Evolutionary conservation across 495 filamentous ascomycete species (phyloP).

Genomic region (Clavariopsis aquatica): DNA sequence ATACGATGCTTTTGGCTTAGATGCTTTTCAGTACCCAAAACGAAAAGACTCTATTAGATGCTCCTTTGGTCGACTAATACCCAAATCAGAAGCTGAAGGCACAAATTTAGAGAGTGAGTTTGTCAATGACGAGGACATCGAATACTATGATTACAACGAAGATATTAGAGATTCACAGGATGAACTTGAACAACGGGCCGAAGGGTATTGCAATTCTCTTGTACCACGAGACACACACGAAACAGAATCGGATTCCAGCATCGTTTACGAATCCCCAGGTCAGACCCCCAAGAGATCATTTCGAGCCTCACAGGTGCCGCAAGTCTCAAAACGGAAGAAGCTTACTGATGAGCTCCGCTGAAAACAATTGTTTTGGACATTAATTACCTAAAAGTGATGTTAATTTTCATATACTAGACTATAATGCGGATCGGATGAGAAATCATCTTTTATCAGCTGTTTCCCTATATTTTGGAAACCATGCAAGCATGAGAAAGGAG

Average conservation of each 20-base stretch:
- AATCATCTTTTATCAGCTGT: neutral
- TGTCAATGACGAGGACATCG: neutral
- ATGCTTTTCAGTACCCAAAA: neutral
- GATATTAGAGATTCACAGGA: neutral
- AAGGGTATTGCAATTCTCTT: neutral
- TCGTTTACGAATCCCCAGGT: neutral
- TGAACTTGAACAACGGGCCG: neutral
- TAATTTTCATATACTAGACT: neutral
- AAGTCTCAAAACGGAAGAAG: neutral
- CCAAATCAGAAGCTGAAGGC: slow-evolving; percentile 3
- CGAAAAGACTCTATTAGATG: neutral
- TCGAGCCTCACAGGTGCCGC: neutral
- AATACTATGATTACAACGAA: neutral
- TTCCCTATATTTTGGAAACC: neutral
- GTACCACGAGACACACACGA: neutral
- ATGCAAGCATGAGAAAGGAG: too few relatives aligned
- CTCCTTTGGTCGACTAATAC: slow-evolving; percentile 8
- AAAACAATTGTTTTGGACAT: neutral
- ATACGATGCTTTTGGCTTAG: neutral
- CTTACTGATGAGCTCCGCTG: neutral
- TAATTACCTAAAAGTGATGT: neutral
- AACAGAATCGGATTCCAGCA: neutral
- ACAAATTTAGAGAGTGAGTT: neutral
- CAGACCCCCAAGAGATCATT: neutral
- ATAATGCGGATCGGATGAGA: neutral